Evolutionary conservation across 2,329 filamentous ascomycete species (phyloP), one percentile per base, ranked within the genome.

Genomic region (Albifimbria verrucaria): DNA sequence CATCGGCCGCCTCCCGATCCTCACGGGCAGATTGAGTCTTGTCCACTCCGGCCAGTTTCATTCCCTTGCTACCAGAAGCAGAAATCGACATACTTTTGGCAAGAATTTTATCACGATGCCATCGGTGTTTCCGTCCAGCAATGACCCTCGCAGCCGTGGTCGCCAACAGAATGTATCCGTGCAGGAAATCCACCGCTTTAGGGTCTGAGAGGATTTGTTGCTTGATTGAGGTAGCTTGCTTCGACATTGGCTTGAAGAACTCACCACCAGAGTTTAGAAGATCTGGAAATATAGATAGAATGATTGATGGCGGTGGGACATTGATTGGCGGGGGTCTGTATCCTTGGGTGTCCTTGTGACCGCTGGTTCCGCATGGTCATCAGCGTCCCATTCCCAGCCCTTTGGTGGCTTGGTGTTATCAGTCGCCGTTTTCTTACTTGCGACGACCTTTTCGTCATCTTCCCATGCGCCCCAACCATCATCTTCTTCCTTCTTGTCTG

Each of bases 61-160:
- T 97, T 3, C 93, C 86, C 62, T 89, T 90, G 50, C 85, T 82
- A 3, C 86, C 87, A 2, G 86, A 82, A 17, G 85, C 84, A 1
- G 90, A 90, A 56, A 97, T 96, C 52, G 88, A 86, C 89, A 96
- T 96, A 64, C 87, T 87, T 69, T 96, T 91, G 2, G 89, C 83
- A 12, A 97, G 77, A 56, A 91, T 85, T 56, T 84, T 87, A 70
- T 97, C 93, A 51, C 93, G 83, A 67, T 96, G 93, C 93, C 93
- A 97, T 52, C 93, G 87, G 49, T 89, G 76, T 63, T 90, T 92
- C 53, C 93, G 86, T 11, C 92, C 93, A 2, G 90, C 89, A 53
- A 97, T 86, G 48, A 97, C 81, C 44, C 87, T 88, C n/a, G 85
- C 89, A 22, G 88, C 86, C 11, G 91, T 89, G 3, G 78, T 79